Evolutionary conservation across 1,284 basidiomycete genomes (phyloP).

Genomic region (Coniferiporia weirii): DNA sequence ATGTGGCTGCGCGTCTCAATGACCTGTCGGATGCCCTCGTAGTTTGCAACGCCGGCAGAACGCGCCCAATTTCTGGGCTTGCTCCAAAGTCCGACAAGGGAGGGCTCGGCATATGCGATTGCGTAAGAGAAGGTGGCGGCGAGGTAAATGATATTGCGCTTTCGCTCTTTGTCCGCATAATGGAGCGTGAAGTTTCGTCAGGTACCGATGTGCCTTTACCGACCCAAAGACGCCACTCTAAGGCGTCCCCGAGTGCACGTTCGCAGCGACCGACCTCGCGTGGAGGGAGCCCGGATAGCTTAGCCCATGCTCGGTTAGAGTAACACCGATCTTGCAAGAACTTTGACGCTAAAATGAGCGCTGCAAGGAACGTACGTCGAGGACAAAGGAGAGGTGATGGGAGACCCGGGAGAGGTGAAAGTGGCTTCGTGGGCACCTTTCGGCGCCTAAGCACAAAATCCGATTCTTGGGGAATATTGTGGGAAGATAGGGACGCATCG

Average conservation of each 20-base stretch:
- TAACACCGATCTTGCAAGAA: slow-evolving; percentile 92
- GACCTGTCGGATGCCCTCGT: background rate
- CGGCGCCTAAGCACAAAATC: slow-evolving; percentile 13
- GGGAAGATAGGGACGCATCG: slow-evolving; percentile 9
- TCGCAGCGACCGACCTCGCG: slow-evolving; percentile 78
- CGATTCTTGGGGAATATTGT: background rate
- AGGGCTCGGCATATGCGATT: slow-evolving; percentile 11
- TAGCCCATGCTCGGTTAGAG: slow-evolving; percentile 89
- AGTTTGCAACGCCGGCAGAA: background rate
- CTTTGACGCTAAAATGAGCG: slow-evolving; percentile 85
- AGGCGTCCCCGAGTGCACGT: slow-evolving; percentile 70
- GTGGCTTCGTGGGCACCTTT: slow-evolving; percentile 26
- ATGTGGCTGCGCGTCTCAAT: slow-evolving; percentile 12
- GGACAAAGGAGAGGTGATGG: slow-evolving; percentile 83
- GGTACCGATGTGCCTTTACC: slow-evolving; percentile 44
- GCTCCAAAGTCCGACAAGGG: slow-evolving; percentile 15
- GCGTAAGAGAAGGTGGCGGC: background rate
- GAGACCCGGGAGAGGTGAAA: slow-evolving; percentile 44
- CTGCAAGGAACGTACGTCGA: slow-evolving; percentile 81
- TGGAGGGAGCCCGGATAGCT: slow-evolving; percentile 72
- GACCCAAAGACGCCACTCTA: slow-evolving; percentile 82
- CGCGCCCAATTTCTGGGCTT: slow-evolving; percentile 13
- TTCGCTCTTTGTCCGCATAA: slow-evolving; percentile 42
- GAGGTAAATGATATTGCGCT: slow-evolving; percentile 12
- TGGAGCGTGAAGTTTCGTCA: slow-evolving; percentile 29